Conservation (phyloP, 2,329 filamentous ascomycete species). For the Zopfia rhizophila region DNA sequence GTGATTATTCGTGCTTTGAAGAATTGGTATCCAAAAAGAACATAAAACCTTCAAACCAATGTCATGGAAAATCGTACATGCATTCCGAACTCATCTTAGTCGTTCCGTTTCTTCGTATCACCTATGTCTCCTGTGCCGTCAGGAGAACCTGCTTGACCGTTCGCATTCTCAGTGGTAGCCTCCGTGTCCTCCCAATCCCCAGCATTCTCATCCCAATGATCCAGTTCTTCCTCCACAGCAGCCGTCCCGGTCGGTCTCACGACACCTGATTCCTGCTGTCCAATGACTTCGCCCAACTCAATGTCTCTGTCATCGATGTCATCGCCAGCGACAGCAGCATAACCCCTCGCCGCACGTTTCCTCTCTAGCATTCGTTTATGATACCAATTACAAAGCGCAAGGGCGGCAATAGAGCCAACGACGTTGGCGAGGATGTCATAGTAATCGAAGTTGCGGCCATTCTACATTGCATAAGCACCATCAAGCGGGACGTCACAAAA, state of each 20-base stretch:
- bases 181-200: conserved; percentile 74
- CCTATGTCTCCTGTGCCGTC: conserved; percentile 37
- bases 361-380: conserved; percentile 95
- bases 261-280: conserved; percentile 73
- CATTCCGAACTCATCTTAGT: conserved; percentile 40
- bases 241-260: conserved; percentile 46
- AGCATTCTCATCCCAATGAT: conserved; percentile 93
- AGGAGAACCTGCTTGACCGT: conserved; percentile 31
- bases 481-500: not conserved
- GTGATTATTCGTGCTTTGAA: not conserved
- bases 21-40: conserved; percentile 11
- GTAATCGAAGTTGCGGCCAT: conserved; percentile 72
- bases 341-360: conserved; percentile 77
- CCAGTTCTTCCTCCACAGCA: conserved; percentile 80
- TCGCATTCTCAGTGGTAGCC: conserved; percentile 38
- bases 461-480: conserved; percentile 34
- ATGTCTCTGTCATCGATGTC: conserved; percentile 67
- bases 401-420: conserved; percentile 75
- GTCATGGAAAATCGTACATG: conserved; percentile 21
- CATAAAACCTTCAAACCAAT: not conserved
- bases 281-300: conserved; percentile 75
- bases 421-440: conserved; percentile 91
- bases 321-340: conserved; percentile 74
- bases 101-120: conserved; percentile 55
- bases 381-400: conserved; percentile 87